Evolutionary conservation across 2,329 filamentous ascomycete species (phyloP).

Genomic region (Xylaria sp.): DNA sequence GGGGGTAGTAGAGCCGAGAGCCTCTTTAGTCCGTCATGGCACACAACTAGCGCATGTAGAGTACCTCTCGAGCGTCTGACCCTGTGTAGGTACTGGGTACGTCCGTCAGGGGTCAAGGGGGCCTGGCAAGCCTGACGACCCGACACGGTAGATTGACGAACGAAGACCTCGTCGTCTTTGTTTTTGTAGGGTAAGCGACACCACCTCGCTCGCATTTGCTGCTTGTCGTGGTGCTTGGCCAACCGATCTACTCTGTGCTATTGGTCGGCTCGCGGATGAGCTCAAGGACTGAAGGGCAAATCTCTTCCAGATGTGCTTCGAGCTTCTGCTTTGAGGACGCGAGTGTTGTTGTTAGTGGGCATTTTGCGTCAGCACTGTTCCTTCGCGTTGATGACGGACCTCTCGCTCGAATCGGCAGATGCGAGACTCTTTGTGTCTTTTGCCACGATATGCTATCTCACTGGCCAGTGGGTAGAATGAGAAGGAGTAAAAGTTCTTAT

Average conservation of each 20-base stretch:
- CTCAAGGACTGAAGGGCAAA: neutral
- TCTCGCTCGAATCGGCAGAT: slow-evolving; percentile 20
- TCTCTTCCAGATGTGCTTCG: slow-evolving; percentile 12
- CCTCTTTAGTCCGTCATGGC: slow-evolving; percentile 11
- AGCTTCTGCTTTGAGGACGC: slow-evolving; percentile 23
- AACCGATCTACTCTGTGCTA: neutral
- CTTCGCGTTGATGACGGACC: slow-evolving; percentile 28
- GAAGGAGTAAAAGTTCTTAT: neutral
- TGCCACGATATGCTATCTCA: slow-evolving; percentile 10
- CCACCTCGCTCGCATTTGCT: slow-evolving; percentile 9
- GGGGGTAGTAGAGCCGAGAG: slow-evolving; percentile 28
- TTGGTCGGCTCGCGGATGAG: slow-evolving; percentile 12
- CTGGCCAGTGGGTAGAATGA: neutral
- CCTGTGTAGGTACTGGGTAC: slow-evolving; percentile 22
- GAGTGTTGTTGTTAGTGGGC: slow-evolving; percentile 19
- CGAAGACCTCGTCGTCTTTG: slow-evolving; percentile 16
- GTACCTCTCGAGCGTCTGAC: no score
- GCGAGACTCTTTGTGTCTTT: slow-evolving; percentile 5
- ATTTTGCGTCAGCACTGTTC: slow-evolving; percentile 29
- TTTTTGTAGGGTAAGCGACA: slow-evolving; percentile 23
- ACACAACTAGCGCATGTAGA: neutral
- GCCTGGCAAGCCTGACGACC: no score
- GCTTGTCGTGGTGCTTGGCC: slow-evolving; percentile 12
- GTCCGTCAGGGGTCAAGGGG: neutral
- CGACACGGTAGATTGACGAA: slow-evolving; percentile 18